phyloP scores from a whole-genome alignment of 768 basidiomycete species.

The Porphyrellus cyaneotinctus region DNA sequence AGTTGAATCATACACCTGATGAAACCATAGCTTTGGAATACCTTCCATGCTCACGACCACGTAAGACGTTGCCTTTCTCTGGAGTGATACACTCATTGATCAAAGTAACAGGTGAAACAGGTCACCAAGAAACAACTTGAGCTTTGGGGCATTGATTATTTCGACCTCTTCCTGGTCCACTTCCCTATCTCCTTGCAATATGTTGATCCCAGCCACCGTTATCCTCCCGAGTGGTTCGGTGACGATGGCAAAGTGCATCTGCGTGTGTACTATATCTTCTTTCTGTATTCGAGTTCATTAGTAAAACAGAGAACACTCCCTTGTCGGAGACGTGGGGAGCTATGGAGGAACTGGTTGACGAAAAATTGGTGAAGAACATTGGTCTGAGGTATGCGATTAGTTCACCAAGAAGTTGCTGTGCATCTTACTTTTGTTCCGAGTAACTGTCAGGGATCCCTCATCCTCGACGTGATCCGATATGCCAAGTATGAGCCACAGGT shows the following conservation, averaged over 20 bases:
- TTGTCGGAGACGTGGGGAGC: constrained; percentile 81
- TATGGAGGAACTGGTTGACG: constrained; percentile 76
- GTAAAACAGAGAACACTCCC: constrained; percentile 51
- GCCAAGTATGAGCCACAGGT: constrained; percentile 60
- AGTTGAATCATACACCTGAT: neutral
- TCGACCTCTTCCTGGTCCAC: constrained; percentile 78
- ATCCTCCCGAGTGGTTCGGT: constrained; percentile 81
- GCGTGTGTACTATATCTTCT: constrained; percentile 37
- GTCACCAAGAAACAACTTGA: constrained; percentile 60
- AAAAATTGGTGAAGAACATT: constrained; percentile 70
- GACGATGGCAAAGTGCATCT: constrained; percentile 68
- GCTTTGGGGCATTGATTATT: constrained; percentile 83
- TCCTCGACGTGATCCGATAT: constrained; percentile 76
- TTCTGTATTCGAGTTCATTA: neutral
- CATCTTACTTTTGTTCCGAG: constrained; percentile 33
- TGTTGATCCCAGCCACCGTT: constrained; percentile 69
- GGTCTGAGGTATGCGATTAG: constrained; percentile 54
- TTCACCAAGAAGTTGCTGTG: neutral
- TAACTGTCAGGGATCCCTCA: constrained; percentile 68
- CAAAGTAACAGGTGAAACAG: constrained; percentile 44
- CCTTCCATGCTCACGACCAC: constrained; percentile 76
- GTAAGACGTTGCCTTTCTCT: constrained; percentile 35
- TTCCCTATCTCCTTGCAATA: constrained; percentile 83
- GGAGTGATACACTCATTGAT: neutral
- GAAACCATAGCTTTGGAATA: constrained; percentile 74